A percentile compares a stretch with the other conserved stretches of the same genome.
These are phyloP conservation scores for Candolleomyces aberdarensis DNA, from an alignment of 768 basidiomycete species.

Conservation along the genomic window DNA sequence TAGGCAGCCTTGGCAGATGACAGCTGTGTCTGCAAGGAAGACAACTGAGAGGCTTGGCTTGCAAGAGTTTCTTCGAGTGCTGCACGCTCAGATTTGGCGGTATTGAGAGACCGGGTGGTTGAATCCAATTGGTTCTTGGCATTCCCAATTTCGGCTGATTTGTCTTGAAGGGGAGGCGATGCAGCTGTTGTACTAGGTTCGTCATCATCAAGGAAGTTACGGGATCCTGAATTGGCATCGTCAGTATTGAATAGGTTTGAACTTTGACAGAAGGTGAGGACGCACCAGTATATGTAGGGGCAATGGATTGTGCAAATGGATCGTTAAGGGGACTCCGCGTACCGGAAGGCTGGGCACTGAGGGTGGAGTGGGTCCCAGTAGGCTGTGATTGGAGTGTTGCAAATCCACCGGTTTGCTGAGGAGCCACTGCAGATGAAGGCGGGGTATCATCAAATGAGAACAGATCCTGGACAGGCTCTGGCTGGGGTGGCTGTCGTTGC, in stretches of 20 bases:
- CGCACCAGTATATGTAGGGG: slow-evolving; percentile 19
- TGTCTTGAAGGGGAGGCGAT: slow-evolving; percentile 59
- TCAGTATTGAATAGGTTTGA: not conserved
- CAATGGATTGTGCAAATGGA: slow-evolving; percentile 39
- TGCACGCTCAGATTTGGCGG: slow-evolving; percentile 61
- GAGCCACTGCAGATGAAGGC: slow-evolving; percentile 38
- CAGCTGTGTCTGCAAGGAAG: slow-evolving; percentile 79
- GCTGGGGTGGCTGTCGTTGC: slow-evolving; percentile 38
- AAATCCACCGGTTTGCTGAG: slow-evolving; percentile 37
- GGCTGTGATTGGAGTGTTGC: slow-evolving; percentile 27
- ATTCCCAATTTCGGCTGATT: slow-evolving; percentile 86
- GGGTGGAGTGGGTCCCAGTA: slow-evolving; percentile 22
- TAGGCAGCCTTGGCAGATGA: slow-evolving; percentile 80
- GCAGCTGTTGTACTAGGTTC: slow-evolving; percentile 47
- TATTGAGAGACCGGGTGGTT: slow-evolving; percentile 68
- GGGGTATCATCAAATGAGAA: slow-evolving; percentile 57
- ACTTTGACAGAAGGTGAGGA: not conserved
- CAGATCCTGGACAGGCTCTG: slow-evolving; percentile 43
- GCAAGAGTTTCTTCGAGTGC: slow-evolving; percentile 63
- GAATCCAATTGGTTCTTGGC: slow-evolving; percentile 80
- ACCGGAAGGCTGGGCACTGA: slow-evolving; percentile 18
- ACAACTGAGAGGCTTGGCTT: slow-evolving; percentile 70
- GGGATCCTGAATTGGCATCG: slow-evolving; percentile 9
- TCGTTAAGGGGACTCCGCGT: slow-evolving; percentile 33
- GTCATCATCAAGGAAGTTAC: slow-evolving; percentile 73